Evolutionary conservation across 176 grass and related monocot species (phyloP).

Genomic region (Carex myosuroides): DNA sequence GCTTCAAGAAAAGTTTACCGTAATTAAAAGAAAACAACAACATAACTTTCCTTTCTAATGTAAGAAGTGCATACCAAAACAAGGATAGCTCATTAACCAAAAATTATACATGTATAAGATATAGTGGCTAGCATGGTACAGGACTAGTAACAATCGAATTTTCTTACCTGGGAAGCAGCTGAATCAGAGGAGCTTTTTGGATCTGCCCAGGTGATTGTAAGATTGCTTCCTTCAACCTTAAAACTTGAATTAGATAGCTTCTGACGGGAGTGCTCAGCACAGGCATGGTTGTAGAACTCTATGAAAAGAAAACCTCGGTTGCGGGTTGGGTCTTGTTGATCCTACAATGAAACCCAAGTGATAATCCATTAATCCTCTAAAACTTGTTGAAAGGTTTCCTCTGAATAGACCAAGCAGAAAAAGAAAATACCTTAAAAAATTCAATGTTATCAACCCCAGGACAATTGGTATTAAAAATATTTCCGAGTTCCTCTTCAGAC

Average conservation of each 20-base stretch:
- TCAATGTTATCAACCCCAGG: constrained; percentile 86
- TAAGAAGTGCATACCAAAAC: background rate
- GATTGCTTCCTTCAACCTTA: constrained; percentile 87
- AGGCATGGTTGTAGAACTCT: constrained; percentile 92
- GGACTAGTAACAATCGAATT: background rate
- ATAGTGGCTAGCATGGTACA: background rate
- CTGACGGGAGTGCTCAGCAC: constrained; percentile 67
- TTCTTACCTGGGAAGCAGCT: constrained; percentile 60
- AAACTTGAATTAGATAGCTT: constrained; percentile 63
- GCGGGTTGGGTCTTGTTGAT: constrained; percentile 76
- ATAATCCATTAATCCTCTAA: background rate
- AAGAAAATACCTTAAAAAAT: constrained; percentile 72
- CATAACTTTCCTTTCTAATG: background rate
- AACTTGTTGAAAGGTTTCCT: background rate
- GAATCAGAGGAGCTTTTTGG: constrained; percentile 62
- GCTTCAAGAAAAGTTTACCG: background rate
- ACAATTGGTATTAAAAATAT: constrained; percentile 64
- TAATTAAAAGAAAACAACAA: background rate
- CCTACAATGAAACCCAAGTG: constrained; percentile 32
- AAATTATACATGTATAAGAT: background rate
- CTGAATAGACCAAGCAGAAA: background rate
- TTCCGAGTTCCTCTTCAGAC: constrained; percentile 77
- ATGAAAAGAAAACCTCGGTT: constrained; percentile 95
- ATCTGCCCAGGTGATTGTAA: constrained; percentile 93
- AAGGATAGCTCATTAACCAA: background rate